Evolutionary conservation across 192 early-diverging fungal genomes (phyloP).

Genomic region (Mortierella alpina): DNA sequence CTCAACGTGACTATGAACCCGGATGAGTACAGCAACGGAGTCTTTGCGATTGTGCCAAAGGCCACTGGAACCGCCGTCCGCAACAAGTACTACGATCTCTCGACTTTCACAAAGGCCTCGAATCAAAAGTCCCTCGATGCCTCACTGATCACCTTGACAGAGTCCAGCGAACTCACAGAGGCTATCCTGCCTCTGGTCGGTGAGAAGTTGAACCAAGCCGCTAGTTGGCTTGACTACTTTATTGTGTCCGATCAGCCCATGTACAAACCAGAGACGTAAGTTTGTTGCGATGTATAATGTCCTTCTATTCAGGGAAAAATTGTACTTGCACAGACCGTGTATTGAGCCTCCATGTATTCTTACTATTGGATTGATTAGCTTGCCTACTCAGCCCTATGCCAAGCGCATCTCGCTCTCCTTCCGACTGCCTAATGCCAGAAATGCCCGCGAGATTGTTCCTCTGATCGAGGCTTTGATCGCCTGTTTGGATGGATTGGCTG

Average conservation of each 20-base stretch:
- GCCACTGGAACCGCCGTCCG: constrained; percentile 26
- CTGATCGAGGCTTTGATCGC: constrained; percentile 44
- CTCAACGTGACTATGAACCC: constrained; percentile 52
- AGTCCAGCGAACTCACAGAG: constrained; percentile 45
- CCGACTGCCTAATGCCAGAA: constrained; percentile 34
- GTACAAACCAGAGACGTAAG: constrained; percentile 37
- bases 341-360: background rate
- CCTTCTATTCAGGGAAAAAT: background rate
- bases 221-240: constrained; percentile 51
- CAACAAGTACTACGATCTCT: constrained; percentile 41
- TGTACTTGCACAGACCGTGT: too few relatives aligned
- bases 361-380: constrained; percentile 8
- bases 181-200: constrained; percentile 42
- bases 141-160: constrained; percentile 39
- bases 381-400: constrained; percentile 29
- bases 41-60: constrained; percentile 52
- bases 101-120: constrained; percentile 43
- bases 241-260: constrained; percentile 47
- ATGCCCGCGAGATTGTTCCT: constrained; percentile 32
- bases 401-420: constrained; percentile 51
- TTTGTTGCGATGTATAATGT: background rate
- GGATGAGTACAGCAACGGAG: constrained; percentile 44
- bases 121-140: constrained; percentile 31
- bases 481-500: constrained; percentile 47
- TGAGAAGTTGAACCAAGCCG: constrained; percentile 36